These are phyloP conservation scores for Coemansia sp. DNA, from an alignment of 192 early-diverging fungal genomes.

Conservation along the genomic window DNA sequence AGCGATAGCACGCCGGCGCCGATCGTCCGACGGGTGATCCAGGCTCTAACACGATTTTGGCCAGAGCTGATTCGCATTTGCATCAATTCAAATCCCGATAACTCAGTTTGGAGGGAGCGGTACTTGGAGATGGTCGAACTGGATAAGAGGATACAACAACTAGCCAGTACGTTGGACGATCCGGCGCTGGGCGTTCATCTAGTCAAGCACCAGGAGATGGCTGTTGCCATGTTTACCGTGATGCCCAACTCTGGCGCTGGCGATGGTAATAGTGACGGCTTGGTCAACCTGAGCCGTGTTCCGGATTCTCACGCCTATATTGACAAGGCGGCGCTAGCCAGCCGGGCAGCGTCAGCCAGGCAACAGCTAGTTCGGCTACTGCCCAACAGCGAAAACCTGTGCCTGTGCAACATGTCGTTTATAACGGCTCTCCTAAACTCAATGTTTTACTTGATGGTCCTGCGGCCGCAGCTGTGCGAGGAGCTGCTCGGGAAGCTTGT, in stretches of 20 bases:
- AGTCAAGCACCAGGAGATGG: constrained; percentile 47
- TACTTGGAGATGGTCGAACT: constrained; percentile 24
- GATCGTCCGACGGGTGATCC: constrained; percentile 39
- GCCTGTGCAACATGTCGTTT: constrained; percentile 46
- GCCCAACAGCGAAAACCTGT: constrained; percentile 44
- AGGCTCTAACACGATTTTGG: constrained; percentile 45
- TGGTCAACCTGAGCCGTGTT: constrained; percentile 2
- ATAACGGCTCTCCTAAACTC: constrained; percentile 46
- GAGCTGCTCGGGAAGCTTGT: constrained; percentile 23
- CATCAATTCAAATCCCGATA: neutral
- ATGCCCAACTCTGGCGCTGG: neutral
- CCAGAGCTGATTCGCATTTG: constrained; percentile 22
- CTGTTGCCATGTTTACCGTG: constrained; percentile 28
- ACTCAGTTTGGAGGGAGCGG: constrained; percentile 12
- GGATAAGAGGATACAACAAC: constrained; percentile 9
- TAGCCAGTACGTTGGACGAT: constrained; percentile 31
- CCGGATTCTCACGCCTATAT: constrained; percentile 35
- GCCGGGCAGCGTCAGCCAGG: constrained; percentile 31
- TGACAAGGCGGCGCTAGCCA: constrained; percentile 10
- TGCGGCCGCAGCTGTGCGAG: constrained; percentile 45
- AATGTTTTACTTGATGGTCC: constrained; percentile 40
- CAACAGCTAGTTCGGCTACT: constrained; percentile 40
- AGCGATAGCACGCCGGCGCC: constrained; percentile 27
- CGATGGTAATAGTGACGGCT: neutral
- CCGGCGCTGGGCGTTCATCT: constrained; percentile 39